Conservation (phyloP, 2,329 filamentous ascomycete species). For the Tolypocladium sp. region DNA sequence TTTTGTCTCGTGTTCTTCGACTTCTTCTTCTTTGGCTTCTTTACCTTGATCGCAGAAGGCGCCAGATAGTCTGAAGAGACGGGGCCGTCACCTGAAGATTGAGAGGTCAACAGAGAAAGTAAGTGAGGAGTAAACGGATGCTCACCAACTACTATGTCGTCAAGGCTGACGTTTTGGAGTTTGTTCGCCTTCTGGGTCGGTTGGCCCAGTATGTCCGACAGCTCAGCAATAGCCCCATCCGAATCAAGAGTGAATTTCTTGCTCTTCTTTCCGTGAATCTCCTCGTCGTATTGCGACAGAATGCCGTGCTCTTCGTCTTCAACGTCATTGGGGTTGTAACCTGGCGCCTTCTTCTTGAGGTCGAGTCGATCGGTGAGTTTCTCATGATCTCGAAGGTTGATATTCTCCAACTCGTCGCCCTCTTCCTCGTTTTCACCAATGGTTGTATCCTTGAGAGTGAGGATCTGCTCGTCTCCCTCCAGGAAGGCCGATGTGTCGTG, state of each 20-base stretch:
- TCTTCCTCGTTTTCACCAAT: conserved; percentile 78
- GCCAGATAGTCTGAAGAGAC: conserved; percentile 78
- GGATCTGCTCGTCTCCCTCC: conserved; percentile 75
- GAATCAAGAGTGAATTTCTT: conserved; percentile 84
- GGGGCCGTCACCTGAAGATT: conserved; percentile 17
- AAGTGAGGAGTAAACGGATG: not conserved
- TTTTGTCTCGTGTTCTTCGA: conserved; percentile 66
- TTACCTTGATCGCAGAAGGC: conserved; percentile 78
- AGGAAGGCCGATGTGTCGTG: conserved; percentile 79
- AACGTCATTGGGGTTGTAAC: conserved; percentile 77
- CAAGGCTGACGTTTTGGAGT: conserved; percentile 65
- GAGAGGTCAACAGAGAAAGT: not conserved
- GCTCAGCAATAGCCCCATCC: conserved; percentile 58
- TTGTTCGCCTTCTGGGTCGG: conserved; percentile 49
- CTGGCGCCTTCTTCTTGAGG: conserved; percentile 80
- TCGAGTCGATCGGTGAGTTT: conserved; percentile 67
- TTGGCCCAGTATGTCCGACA: conserved; percentile 45
- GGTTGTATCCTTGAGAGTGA: conserved; percentile 89
- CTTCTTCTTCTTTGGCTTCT: conserved; percentile 93
- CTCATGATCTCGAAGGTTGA: conserved; percentile 63
- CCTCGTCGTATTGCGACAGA: conserved; percentile 89
- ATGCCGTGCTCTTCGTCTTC: conserved; percentile 58
- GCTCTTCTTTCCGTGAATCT: conserved; percentile 81
- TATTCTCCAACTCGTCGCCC: conserved; percentile 81
- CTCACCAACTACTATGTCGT: conserved; percentile 60